Evolutionary conservation across 805 yeast genomes (phyloP).

Genomic region (Wickerhamomyces silvicola): DNA sequence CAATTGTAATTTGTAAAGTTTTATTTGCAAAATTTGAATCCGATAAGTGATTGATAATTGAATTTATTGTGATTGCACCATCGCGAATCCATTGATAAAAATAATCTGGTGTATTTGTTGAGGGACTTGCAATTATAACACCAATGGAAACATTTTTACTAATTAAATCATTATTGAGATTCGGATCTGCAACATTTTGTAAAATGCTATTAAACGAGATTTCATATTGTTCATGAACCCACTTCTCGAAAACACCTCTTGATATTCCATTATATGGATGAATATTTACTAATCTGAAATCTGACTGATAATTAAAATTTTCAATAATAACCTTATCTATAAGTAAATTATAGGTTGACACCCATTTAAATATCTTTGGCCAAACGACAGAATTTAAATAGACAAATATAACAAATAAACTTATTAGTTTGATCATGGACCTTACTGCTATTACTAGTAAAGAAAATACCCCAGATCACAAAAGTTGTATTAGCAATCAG

Average conservation of each 20-base stretch:
- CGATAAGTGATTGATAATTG: conserved; percentile 51
- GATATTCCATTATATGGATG: conserved; percentile 15
- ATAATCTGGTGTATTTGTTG: conserved; percentile 64
- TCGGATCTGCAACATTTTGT: conserved; percentile 41
- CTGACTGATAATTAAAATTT: conserved; percentile 19
- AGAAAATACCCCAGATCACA: too few species aligned
- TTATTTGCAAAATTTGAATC: conserved; percentile 29
- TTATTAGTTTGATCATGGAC: too few species aligned
- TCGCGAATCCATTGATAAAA: conserved; percentile 90
- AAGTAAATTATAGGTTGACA: too few species aligned
- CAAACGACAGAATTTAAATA: too few species aligned
- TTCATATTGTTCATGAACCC: conserved; percentile 38
- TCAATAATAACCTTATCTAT: conserved; percentile 9
- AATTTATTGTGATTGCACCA: conserved; percentile 70
- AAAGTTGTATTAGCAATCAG: too few species aligned
- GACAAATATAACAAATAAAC: too few species aligned
- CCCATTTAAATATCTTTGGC: too few species aligned
- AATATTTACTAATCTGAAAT: conserved; percentile 13
- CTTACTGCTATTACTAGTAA: too few species aligned
- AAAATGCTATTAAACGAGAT: conserved; percentile 38
- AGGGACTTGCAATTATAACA: conserved; percentile 81
- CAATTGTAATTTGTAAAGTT: conserved; percentile 30
- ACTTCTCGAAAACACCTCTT: conserved; percentile 31
- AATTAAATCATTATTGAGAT: conserved; percentile 21
- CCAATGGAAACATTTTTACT: conserved; percentile 48